A percentile compares a stretch with the other conserved stretches of the same genome.
phyloP scores from a whole-genome alignment of 176 grass and related monocot genomes.

The Carex littledalei region DNA sequence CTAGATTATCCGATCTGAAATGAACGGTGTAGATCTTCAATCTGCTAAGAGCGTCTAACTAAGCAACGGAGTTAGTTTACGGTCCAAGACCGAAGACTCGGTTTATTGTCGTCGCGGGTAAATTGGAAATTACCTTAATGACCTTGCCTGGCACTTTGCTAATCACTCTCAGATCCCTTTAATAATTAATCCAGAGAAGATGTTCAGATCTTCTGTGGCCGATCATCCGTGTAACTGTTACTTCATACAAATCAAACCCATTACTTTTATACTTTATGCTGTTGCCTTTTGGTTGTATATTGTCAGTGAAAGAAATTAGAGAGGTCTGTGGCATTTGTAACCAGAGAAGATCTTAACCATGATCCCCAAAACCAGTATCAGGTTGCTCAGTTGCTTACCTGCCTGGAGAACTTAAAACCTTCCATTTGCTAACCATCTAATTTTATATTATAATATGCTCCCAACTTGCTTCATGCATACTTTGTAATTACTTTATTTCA shows the following conservation, averaged over 20 bases:
- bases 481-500: background rate
- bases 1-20: background rate
- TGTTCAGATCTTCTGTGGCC: background rate
- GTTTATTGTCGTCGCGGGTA: background rate
- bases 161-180: constrained; percentile 12
- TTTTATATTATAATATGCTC: background rate
- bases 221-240: background rate
- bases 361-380: background rate
- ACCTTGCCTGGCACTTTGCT: background rate
- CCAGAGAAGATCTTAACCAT: background rate
- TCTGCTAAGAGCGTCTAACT: background rate
- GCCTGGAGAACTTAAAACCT: background rate
- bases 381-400: constrained; percentile 9
- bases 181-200: background rate
- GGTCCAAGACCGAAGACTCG: background rate
- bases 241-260: background rate
- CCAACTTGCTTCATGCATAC: background rate
- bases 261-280: background rate
- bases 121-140: background rate
- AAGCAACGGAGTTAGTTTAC: background rate
- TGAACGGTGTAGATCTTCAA: background rate
- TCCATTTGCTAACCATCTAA: background rate
- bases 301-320: background rate
- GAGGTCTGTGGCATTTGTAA: background rate
- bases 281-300: background rate